phyloP scores from a whole-genome alignment of 495 filamentous ascomycete genomes.

The Talaromyces proteolyticus region DNA sequence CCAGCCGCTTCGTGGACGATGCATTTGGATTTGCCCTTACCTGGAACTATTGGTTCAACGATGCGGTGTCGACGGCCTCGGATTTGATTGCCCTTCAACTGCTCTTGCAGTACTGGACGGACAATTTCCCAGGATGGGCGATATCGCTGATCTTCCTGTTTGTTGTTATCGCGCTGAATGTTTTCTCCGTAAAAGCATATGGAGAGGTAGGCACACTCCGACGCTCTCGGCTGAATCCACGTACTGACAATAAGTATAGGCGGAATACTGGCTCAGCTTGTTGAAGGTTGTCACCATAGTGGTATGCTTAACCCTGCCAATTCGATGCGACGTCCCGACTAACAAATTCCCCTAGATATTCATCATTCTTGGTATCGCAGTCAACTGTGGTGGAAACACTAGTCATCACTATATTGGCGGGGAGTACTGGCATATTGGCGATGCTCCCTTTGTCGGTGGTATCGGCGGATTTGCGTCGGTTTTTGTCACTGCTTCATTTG shows the following conservation, averaged over 20 bases:
- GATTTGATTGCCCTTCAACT: constrained; percentile 51
- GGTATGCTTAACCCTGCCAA: constrained; percentile 20
- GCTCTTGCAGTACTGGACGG: constrained; percentile 46
- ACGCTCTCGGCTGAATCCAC: background rate
- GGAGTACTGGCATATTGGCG: constrained; percentile 36
- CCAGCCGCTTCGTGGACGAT: constrained; percentile 59
- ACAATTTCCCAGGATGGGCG: constrained; percentile 45
- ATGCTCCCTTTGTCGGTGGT: constrained; percentile 47
- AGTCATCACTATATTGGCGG: constrained; percentile 39
- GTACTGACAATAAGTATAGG: constrained; percentile 18
- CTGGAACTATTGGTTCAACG: constrained; percentile 65
- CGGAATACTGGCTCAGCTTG: constrained; percentile 50
- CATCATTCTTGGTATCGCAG: constrained; percentile 44
- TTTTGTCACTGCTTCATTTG: constrained; percentile 47
- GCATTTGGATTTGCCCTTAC: constrained; percentile 70
- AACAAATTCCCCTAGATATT: constrained; percentile 35
- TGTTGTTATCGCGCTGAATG: constrained; percentile 40
- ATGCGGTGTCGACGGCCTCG: constrained; percentile 49
- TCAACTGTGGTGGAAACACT: constrained; percentile 45
- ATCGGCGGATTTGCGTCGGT: constrained; percentile 49
- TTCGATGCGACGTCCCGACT: background rate
- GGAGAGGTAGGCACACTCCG: constrained; percentile 36
- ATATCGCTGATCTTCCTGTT: constrained; percentile 48
- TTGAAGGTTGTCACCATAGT: constrained; percentile 52
- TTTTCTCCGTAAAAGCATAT: constrained; percentile 46